Evolutionary conservation across 495 filamentous ascomycete species (phyloP), one percentile per base, ranked within the genome.

Genomic region (Neohortaea acidophila): DNA sequence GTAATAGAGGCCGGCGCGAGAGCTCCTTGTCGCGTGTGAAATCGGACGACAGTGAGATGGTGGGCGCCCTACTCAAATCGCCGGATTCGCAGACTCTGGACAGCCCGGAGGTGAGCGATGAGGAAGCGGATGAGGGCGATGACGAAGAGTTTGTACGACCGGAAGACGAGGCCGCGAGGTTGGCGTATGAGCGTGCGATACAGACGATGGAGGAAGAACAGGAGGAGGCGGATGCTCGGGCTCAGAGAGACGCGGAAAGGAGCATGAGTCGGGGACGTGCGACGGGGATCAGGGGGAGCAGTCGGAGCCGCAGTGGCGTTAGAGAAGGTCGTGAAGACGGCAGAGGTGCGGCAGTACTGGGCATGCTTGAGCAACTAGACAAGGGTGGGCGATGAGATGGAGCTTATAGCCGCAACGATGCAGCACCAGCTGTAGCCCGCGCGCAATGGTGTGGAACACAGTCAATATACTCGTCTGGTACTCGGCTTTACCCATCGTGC

Each of bases 171-270:
- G 47, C 47, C 26, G 32, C 35, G 8, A 37, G 37, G 36, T 36
- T 50, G 33, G 47, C 47, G 12, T 50, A 45, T 20, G 47, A 50
- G 30, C 47, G 47, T 14, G 47, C 47, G 18, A 36, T 38, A 38
- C 38, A 37, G 32, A 37, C 43, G 20, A 19, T 42, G 23, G 37
- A 45, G 33, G 47, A 50, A 35, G 42, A 50, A 29, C 14, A 21
- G 38, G 43, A 45, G 38, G 47, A 45, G 21, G 47, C 36, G 9
- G 47, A 37, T 26, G 47, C 23, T 19, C 26, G 47, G 23, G 47
- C 15, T 22, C 11, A 29, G 33, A 14, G 35, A 42, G 36, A 36
- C 24, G 33, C 13, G 36, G 46, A 35, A 15, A 31, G 41, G n/a
- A 46, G 44, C 13, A 27, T 25, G 5, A 38, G 36, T 38, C 32